Conservation (phyloP, 2,329 filamentous ascomycete genomes). For the Fusarium pilosicola region DNA sequence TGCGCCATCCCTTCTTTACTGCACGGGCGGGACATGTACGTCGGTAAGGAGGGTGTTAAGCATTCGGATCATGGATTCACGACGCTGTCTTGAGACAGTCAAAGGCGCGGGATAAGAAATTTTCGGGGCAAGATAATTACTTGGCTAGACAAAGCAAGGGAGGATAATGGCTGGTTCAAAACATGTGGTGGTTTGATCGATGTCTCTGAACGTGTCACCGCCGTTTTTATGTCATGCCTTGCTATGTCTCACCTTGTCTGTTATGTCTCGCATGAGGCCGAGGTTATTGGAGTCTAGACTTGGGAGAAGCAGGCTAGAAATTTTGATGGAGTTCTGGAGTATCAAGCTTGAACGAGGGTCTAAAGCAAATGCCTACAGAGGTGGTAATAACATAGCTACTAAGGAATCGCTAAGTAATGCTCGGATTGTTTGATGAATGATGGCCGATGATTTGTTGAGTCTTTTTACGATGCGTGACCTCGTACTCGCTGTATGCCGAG, state of each 20-base stretch:
- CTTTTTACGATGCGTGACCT: slow-evolving; percentile 5
- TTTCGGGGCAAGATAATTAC: background rate
- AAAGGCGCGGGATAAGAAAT: slow-evolving; percentile 2
- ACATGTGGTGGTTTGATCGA: slow-evolving; percentile 16
- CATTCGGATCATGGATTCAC: slow-evolving; percentile 10
- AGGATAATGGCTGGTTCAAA: slow-evolving; percentile 15
- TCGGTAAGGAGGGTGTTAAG: slow-evolving; percentile 24
- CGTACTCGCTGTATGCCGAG: slow-evolving; percentile 11
- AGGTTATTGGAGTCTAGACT: slow-evolving; percentile 6
- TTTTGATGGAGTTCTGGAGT: slow-evolving; percentile 16
- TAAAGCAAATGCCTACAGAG: slow-evolving; percentile 9
- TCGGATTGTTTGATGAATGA: background rate
- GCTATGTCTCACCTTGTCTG: slow-evolving; percentile 27
- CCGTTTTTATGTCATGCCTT: slow-evolving; percentile 33
- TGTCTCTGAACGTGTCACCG: slow-evolving; percentile 30
- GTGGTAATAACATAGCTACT: slow-evolving; percentile 5
- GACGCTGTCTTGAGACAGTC: slow-evolving; percentile 18
- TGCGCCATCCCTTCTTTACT: slow-evolving; percentile 88
- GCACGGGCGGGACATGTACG: slow-evolving; percentile 47
- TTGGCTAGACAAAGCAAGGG: slow-evolving; percentile 33
- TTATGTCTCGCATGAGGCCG: slow-evolving; percentile 19
- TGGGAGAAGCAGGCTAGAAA: slow-evolving; percentile 22
- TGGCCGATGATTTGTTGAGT: background rate
- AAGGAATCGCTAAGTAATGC: background rate
- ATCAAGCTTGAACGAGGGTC: background rate